phyloP scores from a whole-genome alignment of 2,329 filamentous ascomycete genomes.

The Claviceps citrina region DNA sequence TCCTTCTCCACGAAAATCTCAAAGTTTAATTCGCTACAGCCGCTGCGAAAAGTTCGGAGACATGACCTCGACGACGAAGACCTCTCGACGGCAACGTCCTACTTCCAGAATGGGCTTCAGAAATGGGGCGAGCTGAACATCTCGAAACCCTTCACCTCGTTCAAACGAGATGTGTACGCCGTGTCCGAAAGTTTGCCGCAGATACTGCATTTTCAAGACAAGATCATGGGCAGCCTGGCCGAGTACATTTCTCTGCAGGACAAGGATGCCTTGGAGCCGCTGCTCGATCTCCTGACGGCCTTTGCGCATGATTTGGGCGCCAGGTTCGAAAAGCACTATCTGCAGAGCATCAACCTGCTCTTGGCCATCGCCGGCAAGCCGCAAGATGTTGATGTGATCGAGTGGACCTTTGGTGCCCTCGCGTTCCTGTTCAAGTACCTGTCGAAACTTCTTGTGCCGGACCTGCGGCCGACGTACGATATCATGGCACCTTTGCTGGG shows the following conservation, averaged over 20 bases:
- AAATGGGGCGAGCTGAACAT: conserved; percentile 90
- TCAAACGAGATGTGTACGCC: conserved; percentile 58
- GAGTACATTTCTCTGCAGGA: conserved; percentile 66
- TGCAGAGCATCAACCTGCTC: conserved; percentile 57
- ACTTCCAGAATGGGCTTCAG: conserved; percentile 67
- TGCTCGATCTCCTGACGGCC: conserved; percentile 76
- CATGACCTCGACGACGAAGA: conserved; percentile 71
- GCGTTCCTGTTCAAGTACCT: conserved; percentile 97
- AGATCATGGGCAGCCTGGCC: conserved; percentile 64
- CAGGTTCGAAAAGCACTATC: conserved; percentile 80
- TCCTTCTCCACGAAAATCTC: conserved; percentile 81
- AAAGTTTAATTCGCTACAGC: conserved; percentile 79
- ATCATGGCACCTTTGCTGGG: conserved; percentile 75
- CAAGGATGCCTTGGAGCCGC: conserved; percentile 64
- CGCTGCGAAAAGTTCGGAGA: conserved; percentile 74
- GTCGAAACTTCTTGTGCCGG: conserved; percentile 69
- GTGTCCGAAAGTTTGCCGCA: conserved; percentile 83
- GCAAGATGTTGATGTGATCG: conserved; percentile 73
- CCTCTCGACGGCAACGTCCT: conserved; percentile 62
- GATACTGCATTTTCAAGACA: conserved; percentile 77
- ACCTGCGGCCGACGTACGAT: conserved; percentile 70
- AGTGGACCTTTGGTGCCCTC: conserved; percentile 90
- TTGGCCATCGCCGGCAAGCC: conserved; percentile 63
- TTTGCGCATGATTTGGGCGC: conserved; percentile 87
- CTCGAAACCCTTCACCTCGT: conserved; percentile 62